phyloP scores from a whole-genome alignment of 768 basidiomycete genomes.

The Suillus variegatus region DNA sequence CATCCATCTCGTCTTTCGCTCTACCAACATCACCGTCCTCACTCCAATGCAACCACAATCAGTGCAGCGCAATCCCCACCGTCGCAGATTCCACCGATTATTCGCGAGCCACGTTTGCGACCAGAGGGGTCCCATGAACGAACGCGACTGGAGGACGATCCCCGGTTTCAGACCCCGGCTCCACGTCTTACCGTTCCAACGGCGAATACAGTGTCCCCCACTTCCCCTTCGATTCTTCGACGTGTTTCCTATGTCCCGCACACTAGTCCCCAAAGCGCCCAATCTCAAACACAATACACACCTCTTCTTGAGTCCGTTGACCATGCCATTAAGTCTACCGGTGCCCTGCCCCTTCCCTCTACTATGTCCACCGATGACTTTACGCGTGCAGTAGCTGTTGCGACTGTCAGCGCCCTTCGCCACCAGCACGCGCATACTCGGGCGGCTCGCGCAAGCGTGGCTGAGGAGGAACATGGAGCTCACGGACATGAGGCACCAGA shows the following conservation, averaged over 20 bases:
- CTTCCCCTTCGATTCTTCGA: slow-evolving; percentile 44
- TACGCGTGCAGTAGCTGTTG: slow-evolving; percentile 90
- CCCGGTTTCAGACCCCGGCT: slow-evolving; percentile 41
- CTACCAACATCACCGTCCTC: slow-evolving; percentile 58
- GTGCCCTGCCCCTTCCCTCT: slow-evolving; percentile 55
- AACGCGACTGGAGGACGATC: slow-evolving; percentile 32
- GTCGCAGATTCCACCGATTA: slow-evolving; percentile 11
- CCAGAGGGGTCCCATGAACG: slow-evolving; percentile 49
- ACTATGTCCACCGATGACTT: slow-evolving; percentile 85
- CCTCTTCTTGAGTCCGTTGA: slow-evolving; percentile 82
- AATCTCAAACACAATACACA: slow-evolving; percentile 34
- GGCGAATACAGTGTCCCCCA: slow-evolving; percentile 41
- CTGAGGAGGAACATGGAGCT: slow-evolving; percentile 48
- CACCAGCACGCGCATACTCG: slow-evolving; percentile 68
- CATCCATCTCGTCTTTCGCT: slow-evolving; percentile 53
- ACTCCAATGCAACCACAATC: slow-evolving; percentile 31
- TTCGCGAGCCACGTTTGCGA: slow-evolving; percentile 32
- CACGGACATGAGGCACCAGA: slow-evolving; percentile 94
- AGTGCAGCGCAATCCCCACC: slow-evolving; percentile 1
- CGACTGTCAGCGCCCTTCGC: slow-evolving; percentile 87
- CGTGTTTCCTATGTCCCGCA: slow-evolving; percentile 59
- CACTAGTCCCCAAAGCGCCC: slow-evolving; percentile 31
- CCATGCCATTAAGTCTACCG: slow-evolving; percentile 64
- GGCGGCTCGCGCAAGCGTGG: slow-evolving; percentile 45
- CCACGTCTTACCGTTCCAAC: slow-evolving; percentile 27